Conservation (phyloP, 208 protist species). For the Leptomonas pyrrhocoris region DNA sequence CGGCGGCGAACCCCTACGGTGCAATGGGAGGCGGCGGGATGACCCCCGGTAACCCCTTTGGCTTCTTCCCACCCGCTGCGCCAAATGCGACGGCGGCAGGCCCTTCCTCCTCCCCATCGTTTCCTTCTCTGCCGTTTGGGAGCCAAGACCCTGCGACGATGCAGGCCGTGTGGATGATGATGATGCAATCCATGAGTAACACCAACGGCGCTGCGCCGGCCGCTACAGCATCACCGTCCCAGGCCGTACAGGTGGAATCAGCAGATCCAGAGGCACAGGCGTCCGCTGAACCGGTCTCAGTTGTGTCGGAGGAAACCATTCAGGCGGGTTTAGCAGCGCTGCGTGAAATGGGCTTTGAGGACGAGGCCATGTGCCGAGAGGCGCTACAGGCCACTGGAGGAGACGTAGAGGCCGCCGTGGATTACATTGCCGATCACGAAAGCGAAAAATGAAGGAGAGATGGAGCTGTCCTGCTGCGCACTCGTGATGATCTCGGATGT, state of each 20-base stretch:
- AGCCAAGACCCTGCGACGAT: conserved; percentile 7
- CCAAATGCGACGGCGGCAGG: neutral
- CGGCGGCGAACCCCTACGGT: neutral
- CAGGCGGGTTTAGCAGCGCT: conserved; percentile 11
- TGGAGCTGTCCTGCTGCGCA: too few relatives aligned
- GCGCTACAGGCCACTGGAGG: conserved; percentile 55
- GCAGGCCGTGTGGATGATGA: conserved; percentile 16
- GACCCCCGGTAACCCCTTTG: neutral
- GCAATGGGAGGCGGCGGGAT: neutral
- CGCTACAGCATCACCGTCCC: neutral
- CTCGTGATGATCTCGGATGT: neutral
- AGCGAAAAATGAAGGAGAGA: neutral
- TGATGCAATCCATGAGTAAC: conserved; percentile 13
- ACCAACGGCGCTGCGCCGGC: neutral
- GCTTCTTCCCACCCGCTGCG: neutral
- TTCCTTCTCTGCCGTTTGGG: neutral
- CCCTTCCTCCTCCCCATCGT: neutral
- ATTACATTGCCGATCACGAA: conserved; percentile 60
- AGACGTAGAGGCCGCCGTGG: conserved; percentile 76
- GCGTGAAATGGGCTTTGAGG: conserved; percentile 85
- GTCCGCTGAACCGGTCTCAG: neutral
- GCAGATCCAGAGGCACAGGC: neutral
- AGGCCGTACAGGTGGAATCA: neutral
- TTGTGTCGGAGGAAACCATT: conserved; percentile 23
- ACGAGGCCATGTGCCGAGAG: conserved; percentile 60